These are phyloP conservation scores for Cercospora berteroae DNA, from an alignment of 2,329 filamentous ascomycete species.

Conservation along the genomic window DNA sequence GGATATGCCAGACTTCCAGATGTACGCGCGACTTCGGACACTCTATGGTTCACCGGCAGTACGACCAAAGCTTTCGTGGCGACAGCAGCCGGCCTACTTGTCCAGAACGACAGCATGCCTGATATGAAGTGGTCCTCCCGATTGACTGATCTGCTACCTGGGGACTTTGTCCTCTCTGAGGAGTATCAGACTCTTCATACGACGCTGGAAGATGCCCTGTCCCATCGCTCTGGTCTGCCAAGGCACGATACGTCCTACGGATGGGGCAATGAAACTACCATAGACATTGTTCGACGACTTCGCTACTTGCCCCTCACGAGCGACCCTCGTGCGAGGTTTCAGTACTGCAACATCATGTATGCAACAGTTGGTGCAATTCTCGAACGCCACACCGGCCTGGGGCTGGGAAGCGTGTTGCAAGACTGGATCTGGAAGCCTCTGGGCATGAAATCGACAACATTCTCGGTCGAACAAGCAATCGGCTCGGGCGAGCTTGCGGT, in stretches of 20 bases:
- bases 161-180: conserved; percentile 34
- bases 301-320: conserved; percentile 47
- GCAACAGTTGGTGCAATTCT: conserved; percentile 47
- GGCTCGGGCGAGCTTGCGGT: conserved; percentile 27
- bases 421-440: conserved; percentile 49
- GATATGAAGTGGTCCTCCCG: conserved; percentile 36
- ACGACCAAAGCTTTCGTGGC: conserved; percentile 33
- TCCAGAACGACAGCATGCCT: conserved; percentile 7
- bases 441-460: conserved; percentile 48
- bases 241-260: conserved; percentile 25
- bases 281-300: conserved; percentile 42
- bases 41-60: conserved; percentile 30
- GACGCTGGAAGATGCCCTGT: conserved; percentile 37
- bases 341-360: conserved; percentile 56
- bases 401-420: conserved; percentile 44
- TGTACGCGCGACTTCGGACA: conserved; percentile 23
- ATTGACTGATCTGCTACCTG: conserved; percentile 34
- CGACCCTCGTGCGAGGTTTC: conserved; percentile 47
- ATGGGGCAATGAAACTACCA: conserved; percentile 9
- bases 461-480: conserved; percentile 17
- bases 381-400: conserved; percentile 43
- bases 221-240: conserved; percentile 36
- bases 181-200: conserved; percentile 29
- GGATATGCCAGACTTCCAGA: conserved; percentile 15
- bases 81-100: conserved; percentile 23